Evolutionary conservation across 2,329 filamentous ascomycete species (phyloP), one percentile per base, ranked within the genome.

Genomic region (Boeremia lycopersici): DNA sequence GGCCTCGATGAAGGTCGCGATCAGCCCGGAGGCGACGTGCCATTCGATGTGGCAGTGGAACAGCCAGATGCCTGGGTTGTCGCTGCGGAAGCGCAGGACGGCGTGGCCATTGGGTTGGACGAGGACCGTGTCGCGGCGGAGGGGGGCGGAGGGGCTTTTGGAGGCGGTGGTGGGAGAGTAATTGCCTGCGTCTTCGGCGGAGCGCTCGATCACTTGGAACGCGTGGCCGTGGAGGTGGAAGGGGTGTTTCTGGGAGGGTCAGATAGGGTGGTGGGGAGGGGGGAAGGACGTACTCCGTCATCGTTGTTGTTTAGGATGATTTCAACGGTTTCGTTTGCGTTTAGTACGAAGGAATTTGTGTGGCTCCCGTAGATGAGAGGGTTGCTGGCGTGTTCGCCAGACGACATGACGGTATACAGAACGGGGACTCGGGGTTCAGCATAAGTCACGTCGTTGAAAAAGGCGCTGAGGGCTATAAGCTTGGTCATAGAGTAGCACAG

Each of bases 241-340:
- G 0, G 86, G 91, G 65, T 86, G 83, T 47, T 53, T 53, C 50
- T 53, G 31, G 6, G 26, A 2, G 9, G 23, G 19, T 53, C 10
- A 48, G 50, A 35, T 10, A 2, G 34, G 10, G 2, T n/a, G 8
- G 2, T 25, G 1, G 7, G 3, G 7, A 35, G 85, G 89, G 65
- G 92, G 89, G 7, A 7, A 6, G 17, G 7, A 31, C 57, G 7
- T 34, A 62, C 58, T 31, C 89, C 79, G 79, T 48, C 80, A 63
- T 93, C 89, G 38, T 85, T 81, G 69, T 91, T 93, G 78, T 91
- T 90, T 15, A 93, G 77, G n/a, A 90, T 75, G 43, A 93, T 81
- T 69, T 92, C 85, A 35, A 92, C 83, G 12, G 89, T 79, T 11
- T 84, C 75, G 48, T 82, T 83, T 58, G 86, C 83, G 28, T 86